Conservation (phyloP, 2,329 filamentous ascomycete genomes). For the Fusarium kyushuense region DNA sequence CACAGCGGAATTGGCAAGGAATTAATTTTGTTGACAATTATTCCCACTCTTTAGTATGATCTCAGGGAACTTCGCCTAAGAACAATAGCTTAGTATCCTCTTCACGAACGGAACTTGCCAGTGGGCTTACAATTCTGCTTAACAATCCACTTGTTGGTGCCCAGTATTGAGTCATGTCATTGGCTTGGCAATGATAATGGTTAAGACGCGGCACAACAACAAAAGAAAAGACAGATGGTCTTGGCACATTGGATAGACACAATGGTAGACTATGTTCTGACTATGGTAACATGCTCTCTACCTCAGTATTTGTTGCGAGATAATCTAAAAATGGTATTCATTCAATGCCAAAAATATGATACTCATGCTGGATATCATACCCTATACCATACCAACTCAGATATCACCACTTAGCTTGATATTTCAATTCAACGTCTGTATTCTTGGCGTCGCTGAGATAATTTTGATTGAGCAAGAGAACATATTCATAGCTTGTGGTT, state of each 20-base stretch:
- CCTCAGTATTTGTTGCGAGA: background rate
- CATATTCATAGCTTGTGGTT: conserved; percentile 10
- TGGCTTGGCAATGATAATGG: background rate
- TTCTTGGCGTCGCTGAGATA: background rate
- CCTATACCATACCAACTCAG: background rate
- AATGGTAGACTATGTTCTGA: background rate
- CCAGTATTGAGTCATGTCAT: background rate
- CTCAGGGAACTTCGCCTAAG: background rate
- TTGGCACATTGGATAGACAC: background rate
- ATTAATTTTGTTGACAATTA: background rate
- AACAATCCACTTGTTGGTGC: too few relatives aligned
- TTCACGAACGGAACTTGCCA: background rate
- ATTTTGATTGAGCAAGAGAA: background rate
- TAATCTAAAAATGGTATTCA: background rate
- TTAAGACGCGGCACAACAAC: background rate
- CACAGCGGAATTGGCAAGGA: background rate
- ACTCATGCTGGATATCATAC: background rate
- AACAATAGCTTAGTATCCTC: background rate
- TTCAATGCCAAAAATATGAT: background rate
- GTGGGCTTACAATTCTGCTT: background rate
- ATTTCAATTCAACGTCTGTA: background rate
- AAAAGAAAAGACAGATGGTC: background rate
- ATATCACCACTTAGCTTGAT: background rate
- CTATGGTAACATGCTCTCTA: too few relatives aligned
- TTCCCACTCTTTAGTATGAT: background rate